Evolutionary conservation across 78 protist genomes (phyloP).

Genomic region (Monocercomonoides exilis): DNA sequence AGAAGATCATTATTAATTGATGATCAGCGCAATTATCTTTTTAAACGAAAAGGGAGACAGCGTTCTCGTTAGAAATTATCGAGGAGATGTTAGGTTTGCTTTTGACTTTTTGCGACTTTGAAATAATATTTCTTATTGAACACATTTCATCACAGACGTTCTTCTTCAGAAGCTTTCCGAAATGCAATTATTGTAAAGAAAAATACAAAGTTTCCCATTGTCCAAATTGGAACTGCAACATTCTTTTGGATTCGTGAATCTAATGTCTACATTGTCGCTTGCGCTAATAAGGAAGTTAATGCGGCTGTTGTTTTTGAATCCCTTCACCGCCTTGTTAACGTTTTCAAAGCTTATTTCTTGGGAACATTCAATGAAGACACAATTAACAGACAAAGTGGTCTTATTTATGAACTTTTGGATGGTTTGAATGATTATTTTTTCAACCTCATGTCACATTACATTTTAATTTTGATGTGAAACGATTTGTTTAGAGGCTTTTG

Average conservation of each 20-base stretch:
- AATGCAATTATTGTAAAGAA: slow-evolving; percentile 17
- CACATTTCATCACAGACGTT: too few species aligned
- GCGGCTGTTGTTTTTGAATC: slow-evolving; percentile 76
- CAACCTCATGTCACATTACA: too few species aligned
- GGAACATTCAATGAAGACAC: slow-evolving; percentile 58
- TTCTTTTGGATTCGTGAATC: slow-evolving; percentile 62
- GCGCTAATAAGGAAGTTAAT: slow-evolving; percentile 69
- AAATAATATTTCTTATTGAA: too few species aligned
- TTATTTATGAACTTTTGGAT: slow-evolving; percentile 81
- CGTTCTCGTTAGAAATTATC: background rate
- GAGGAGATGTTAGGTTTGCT: background rate
- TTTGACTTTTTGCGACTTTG: too few species aligned
- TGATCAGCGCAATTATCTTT: background rate
- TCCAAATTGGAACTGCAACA: slow-evolving; percentile 50
- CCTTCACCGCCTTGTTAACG: slow-evolving; percentile 42
- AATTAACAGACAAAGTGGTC: slow-evolving; percentile 66
- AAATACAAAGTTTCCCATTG: slow-evolving; percentile 25
- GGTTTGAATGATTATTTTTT: too few species aligned
- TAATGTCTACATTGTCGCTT: slow-evolving; percentile 70
- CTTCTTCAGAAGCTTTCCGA: slow-evolving; percentile 42
- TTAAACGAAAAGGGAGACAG: background rate
- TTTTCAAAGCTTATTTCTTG: slow-evolving; percentile 30
- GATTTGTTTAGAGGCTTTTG: slow-evolving; percentile 79
- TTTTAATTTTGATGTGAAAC: too few species aligned
- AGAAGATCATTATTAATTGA: background rate